phyloP scores from a whole-genome alignment of 495 filamentous ascomycete species.

The Annulohypoxylon nitens region DNA sequence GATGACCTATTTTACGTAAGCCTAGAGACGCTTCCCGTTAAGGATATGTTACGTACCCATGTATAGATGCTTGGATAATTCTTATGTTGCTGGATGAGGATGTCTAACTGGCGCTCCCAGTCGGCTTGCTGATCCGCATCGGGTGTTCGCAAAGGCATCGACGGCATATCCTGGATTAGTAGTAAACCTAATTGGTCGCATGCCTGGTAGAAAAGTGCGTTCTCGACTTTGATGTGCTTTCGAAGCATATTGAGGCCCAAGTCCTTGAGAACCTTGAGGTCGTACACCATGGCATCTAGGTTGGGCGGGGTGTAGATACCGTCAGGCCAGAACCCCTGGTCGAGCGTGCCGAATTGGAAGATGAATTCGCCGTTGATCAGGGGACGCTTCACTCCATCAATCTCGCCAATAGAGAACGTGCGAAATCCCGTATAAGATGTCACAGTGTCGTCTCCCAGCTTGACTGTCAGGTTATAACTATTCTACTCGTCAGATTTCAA shows the following conservation, averaged over 20 bases:
- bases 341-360: constrained; percentile 75
- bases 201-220: constrained; percentile 74
- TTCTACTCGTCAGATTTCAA: neutral
- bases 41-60: constrained; percentile 52
- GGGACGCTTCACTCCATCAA: constrained; percentile 71
- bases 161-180: constrained; percentile 78
- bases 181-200: constrained; percentile 74
- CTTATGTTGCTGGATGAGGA: constrained; percentile 72
- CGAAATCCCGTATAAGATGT: constrained; percentile 77
- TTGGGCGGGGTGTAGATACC: constrained; percentile 72
- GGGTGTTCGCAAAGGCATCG: constrained; percentile 59
- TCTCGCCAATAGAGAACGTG: constrained; percentile 64
- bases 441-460: constrained; percentile 66
- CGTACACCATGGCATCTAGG: constrained; percentile 73
- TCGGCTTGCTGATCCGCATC: constrained; percentile 67
- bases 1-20: constrained; percentile 61
- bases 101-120: constrained; percentile 71
- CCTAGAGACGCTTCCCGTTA: neutral
- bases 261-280: constrained; percentile 70
- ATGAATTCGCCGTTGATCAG: constrained; percentile 73
- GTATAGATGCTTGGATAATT: constrained; percentile 71
- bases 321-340: constrained; percentile 79
- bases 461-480: constrained; percentile 70
- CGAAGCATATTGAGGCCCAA: constrained; percentile 76
- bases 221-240: constrained; percentile 80